Evolutionary conservation across 164 flowering plant genomes (phyloP).

Genomic region (Euptelea pleiosperma): DNA sequence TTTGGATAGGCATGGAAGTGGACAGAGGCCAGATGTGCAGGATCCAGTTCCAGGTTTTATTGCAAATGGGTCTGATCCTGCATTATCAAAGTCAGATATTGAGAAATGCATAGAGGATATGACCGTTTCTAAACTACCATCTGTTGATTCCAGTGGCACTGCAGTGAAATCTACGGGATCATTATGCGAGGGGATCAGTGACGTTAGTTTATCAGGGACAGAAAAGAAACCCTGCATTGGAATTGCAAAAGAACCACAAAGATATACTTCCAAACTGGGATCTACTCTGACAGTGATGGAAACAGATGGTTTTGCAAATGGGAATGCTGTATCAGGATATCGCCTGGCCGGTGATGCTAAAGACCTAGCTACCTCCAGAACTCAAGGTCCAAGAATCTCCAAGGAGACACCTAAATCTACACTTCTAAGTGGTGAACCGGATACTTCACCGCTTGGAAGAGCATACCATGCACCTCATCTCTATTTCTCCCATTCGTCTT

Average conservation of each 20-base stretch:
- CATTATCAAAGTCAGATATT: constrained; percentile 10
- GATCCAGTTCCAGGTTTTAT: constrained; percentile 19
- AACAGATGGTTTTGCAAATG: constrained; percentile 4
- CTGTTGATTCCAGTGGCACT: constrained; percentile 2
- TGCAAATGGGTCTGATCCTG: constrained; percentile 15
- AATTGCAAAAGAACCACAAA: constrained; percentile 7
- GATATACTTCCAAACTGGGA: not conserved
- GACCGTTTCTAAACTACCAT: not conserved
- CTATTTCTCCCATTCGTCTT: constrained; percentile 11
- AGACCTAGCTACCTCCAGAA: constrained; percentile 17
- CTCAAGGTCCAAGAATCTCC: constrained; percentile 10
- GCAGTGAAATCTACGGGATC: constrained; percentile 8
- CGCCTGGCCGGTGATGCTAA: constrained; percentile 18
- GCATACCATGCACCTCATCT: constrained; percentile 19
- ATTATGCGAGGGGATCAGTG: constrained; percentile 12
- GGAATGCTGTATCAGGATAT: constrained; percentile 11
- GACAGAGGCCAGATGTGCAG: constrained; percentile 31
- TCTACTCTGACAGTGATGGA: not conserved
- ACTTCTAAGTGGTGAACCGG: constrained; percentile 5
- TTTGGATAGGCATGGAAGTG: constrained; percentile 42
- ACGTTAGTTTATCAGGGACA: constrained; percentile 3
- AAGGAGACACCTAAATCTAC: constrained; percentile 13
- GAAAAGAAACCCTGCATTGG: constrained; percentile 4
- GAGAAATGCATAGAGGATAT: constrained; percentile 13
- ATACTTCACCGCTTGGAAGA: constrained; percentile 15